Base-by-base conservation (phyloP, 2,329 filamentous ascomycete species). In the Aspergillus ochraceoroseus region DNA sequence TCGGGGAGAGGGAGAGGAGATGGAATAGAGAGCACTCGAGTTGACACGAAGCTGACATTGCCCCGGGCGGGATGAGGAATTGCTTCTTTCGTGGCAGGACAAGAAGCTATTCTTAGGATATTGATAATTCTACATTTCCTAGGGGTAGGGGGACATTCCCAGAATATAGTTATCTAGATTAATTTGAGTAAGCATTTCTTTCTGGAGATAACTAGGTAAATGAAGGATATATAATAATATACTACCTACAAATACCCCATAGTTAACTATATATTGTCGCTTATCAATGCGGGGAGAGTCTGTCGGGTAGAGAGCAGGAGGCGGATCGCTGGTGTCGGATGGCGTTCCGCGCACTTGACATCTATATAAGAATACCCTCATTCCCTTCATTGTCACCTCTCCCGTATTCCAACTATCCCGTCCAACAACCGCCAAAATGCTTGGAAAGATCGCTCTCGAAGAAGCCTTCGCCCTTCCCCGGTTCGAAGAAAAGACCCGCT, bases 401-500 rank as follows among this genome's bases (percentile, higher is more conserved):
- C 5, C 20, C 9, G 9, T 22, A 22, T 5, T 9, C 20, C 9
- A 9, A 5, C 5, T 5, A 22, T 19, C 14, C 17, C 31, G 2
- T 12, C 20, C n/a, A 20, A 30, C 20, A 20, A 20, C 11, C 34
- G 17, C 12, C 5, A 8, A 32, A 5, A 19, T 80, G 76, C 61
- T 72, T 8, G 78, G 79, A 44, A 82, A 82, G 48, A 70, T 82
- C 43, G 74, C 74, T 8, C 66, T 82, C 14, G 78, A 82, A 57
- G 78, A 82, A 62, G 76, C 77, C 9, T 81, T 80, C 47, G 74
- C 73, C 45, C 67, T 80, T 5, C 76, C 79, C 30, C 71, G 76
- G 22, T 70, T 80, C 46, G 67, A 72, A 31, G 75, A 80, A 47
- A 74, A 74, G 58, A 77, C 75, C 4, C 65, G 67, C 51, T 80